Conservation (phyloP, 116 monocot genomes). For the Zostera marina region DNA sequence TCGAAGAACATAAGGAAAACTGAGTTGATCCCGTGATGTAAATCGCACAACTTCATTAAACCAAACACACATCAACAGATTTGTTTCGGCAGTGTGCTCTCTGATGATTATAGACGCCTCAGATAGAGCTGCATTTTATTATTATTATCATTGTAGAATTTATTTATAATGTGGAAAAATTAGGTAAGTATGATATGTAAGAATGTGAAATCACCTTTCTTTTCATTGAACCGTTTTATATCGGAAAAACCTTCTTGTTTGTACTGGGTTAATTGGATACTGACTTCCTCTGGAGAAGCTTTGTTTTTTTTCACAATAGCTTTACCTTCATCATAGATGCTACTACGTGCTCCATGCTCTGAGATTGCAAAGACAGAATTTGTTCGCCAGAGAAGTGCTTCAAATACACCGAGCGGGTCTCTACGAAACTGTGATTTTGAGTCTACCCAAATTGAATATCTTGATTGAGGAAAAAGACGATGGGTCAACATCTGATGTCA, state of each 20-base stretch:
- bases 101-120: conserved; percentile 90
- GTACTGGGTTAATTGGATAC: conserved; percentile 66
- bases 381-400: conserved; percentile 90
- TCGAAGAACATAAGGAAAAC: conserved; percentile 75
- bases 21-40: conserved; percentile 93
- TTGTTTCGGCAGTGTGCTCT: conserved; percentile 53
- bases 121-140: conserved; percentile 46
- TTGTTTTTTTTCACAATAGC: conserved; percentile 87
- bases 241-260: conserved; percentile 53
- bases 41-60: conserved; percentile 96
- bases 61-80: conserved; percentile 78
- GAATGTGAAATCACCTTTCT: conserved; percentile 49
- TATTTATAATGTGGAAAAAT: neutral
- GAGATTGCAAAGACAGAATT: conserved; percentile 80
- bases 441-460: conserved; percentile 94
- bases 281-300: conserved; percentile 83
- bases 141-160: neutral
- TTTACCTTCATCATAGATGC: conserved; percentile 76
- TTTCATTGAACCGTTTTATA: conserved; percentile 60
- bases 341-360: conserved; percentile 93
- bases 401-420: conserved; percentile 87
- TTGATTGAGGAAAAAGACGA: conserved; percentile 79
- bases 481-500: conserved; percentile 72
- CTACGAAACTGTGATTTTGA: conserved; percentile 91
- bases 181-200: neutral